Base-by-base conservation (phyloP, 768 basidiomycete species). In the Podaxis sp. region DNA sequence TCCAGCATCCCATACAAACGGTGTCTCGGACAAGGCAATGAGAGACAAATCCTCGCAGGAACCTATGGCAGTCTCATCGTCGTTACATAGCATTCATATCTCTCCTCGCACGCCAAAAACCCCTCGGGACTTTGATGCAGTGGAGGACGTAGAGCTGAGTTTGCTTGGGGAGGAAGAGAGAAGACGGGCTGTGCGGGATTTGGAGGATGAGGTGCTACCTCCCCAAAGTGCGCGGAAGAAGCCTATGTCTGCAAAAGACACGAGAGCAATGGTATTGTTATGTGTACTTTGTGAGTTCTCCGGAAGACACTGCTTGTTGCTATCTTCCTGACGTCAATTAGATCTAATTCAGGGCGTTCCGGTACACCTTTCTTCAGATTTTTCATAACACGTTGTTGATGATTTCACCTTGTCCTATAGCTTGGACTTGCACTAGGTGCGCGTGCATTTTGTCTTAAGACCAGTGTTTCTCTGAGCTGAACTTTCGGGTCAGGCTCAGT, bases 271-370 rank as follows among this genome's bases (percentile, higher is more conserved):
- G 81, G 84, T 83, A 3, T 75, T 98, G 56, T 77, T 98, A 36
- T 88, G 93, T 72, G 77, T 94, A 66, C 79, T 98, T 53, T 98
- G 94, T 96, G 67, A 76, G 94, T 7, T 35, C 14, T 25, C 36
- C 63, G 1, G 21, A n/a, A 14, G 14, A 16, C 54, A 44, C 54
- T 36, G 37, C 55, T 63, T 16, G 28, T 23, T 48, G 10, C 53
- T 21, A 44, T 5, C 65, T 28, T 48, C 64, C 64, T 69, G 44
- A 61, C 48, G 32, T 54, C 37, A 23, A 56, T 38, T 27, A 90
- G 89, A 90, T 70, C 78, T 90, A 37, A 85, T 90, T 55, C 95
- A 97, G 73, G 95, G 95, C 46, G 86, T 96, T 66, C 95, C 95
- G 57, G 92, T 97, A 71, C 70, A 88, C 80, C 13, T 47, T 63